Evolutionary conservation across 2,329 filamentous ascomycete genomes (phyloP), one percentile per base, ranked within the genome.

Genomic region (Metarhizium rileyi): DNA sequence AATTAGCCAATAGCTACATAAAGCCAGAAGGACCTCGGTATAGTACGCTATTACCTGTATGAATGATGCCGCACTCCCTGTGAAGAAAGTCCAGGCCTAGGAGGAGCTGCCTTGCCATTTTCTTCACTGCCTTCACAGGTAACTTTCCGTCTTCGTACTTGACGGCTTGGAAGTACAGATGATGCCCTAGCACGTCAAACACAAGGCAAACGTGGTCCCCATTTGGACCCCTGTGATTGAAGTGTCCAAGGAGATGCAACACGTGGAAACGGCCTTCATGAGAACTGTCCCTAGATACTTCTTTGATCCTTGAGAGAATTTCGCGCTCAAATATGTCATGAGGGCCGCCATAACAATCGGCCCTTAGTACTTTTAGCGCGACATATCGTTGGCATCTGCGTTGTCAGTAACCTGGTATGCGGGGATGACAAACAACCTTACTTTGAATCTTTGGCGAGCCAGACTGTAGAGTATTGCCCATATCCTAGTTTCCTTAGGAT

Each of bases 401-500:
- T 44, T 20, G 16, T 27, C n/a, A 28, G 23, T 20, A 40, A 26
- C 14, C n/a, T 16, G 1, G 33, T 25, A 26, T 38, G 5, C 33
- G 3, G 25, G 10, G 22, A 26, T 33, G 22, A 40, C 20, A 5
- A 4, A 42, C 9, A 30, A 44, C 49, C n/a, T 25, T 43, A 53
- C 54, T 42, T 26, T 3, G 20, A 23, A 44, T 57, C 54, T 6
- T 23, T 28, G 16, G 56, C 59, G 16, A 62, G 54, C 56, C 59
- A 61, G 6, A 57, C 55, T 14, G 59, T 59, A 16, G 55, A 55
- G 26, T 52, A 59, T 5, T 50, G 49, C 4, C 59, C 56, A 25
- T 58, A 56, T 7, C 56, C 57, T 3, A 62, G 47, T 44, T 62
- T 61, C 8, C 53, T 53, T 3, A 62, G 26, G n/a, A 60, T 42